Base-by-base conservation (phyloP, 2,329 filamentous ascomycete genomes). In the Thielaviopsis ethacetica region DNA sequence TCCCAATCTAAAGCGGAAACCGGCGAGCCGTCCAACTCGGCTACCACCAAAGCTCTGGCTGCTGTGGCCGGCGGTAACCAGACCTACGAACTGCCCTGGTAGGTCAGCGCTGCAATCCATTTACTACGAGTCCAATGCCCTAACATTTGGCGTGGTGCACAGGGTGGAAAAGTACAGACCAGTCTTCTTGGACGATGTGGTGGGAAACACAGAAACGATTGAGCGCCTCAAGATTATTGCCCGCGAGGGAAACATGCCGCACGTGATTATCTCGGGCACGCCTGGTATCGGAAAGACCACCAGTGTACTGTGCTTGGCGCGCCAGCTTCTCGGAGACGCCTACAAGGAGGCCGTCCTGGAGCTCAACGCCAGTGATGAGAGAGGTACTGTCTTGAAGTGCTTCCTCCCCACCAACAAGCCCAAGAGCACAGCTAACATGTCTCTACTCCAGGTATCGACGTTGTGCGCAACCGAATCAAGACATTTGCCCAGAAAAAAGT, bases 151-250 rank as follows among this genome's bases (percentile, higher is more conserved):
- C 10, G 30, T 34, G 6, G 6, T 10, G 10, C 61, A 15, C 63
- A 96, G 91, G 93, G 93, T 98, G 62, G 93, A 98, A 73, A 98
- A 98, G 71, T 98, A 97, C 75, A 82, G 93, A 47, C 93, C 93
- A 1, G 80, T 95, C 57, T 94, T 94, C 72, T 83, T 98, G 30
- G 90, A 97, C 73, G 91, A 98, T 73, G 85, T 98, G 57, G 93
- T 98, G 58, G 93, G 93, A 68, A 98, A 98, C 72, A 95, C 88
- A 21, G 93, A 98, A 71, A 98, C 93, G 0, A 90, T 98, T 66
- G 91, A 97, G 71, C 86, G 93, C 59, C 76, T 98, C 66, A 97
- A 97, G 70, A 97, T 98, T 67, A 97, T 98, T 66, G 91, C 93
- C 53, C 93, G 91, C 71, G 93, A 97, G 74, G 93, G 93, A 66